Evolutionary conservation across 2,329 filamentous ascomycete species (phyloP).

Genomic region (Chaetomium strumarium): DNA sequence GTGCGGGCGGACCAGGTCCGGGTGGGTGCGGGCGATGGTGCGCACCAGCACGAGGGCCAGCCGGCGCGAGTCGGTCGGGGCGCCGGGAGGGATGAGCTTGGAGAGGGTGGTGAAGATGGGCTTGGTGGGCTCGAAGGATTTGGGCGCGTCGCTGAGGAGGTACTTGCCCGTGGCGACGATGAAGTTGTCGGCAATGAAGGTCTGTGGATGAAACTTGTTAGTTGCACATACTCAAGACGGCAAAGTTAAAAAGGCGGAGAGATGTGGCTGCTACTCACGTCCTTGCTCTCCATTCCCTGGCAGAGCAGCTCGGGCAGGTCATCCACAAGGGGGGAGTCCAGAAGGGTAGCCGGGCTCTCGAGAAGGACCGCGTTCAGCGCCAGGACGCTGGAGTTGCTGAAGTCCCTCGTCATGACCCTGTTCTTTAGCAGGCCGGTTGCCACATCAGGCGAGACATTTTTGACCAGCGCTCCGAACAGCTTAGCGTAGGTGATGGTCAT

Average conservation of each 20-base stretch:
- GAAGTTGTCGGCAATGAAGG: conserved; percentile 81
- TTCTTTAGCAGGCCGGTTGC: conserved; percentile 57
- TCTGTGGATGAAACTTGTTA: conserved; percentile 38
- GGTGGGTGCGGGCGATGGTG: conserved; percentile 73
- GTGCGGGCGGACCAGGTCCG: conserved; percentile 76
- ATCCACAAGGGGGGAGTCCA: conserved; percentile 59
- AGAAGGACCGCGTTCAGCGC: conserved; percentile 83
- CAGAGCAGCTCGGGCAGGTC: conserved; percentile 73
- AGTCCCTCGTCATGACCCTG: conserved; percentile 71
- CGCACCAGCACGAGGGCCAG: conserved; percentile 82
- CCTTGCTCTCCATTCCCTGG: conserved; percentile 71
- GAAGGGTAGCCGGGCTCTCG: conserved; percentile 68
- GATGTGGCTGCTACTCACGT: conserved; percentile 53
- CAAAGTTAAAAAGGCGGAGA: background rate
- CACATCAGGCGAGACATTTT: conserved; percentile 70
- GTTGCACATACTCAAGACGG: background rate
- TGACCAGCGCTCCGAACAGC: conserved; percentile 82
- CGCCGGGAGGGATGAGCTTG: conserved; percentile 68
- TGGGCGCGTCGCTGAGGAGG: conserved; percentile 62
- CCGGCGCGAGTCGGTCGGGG: conserved; percentile 75
- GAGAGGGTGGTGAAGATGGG: conserved; percentile 75
- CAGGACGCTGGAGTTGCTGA: conserved; percentile 73
- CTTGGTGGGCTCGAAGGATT: conserved; percentile 71
- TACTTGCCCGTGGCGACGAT: conserved; percentile 90
- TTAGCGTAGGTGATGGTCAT: conserved; percentile 89